Conservation (phyloP, 2,329 filamentous ascomycete genomes). For the Pyrenochaeta sp. region DNA sequence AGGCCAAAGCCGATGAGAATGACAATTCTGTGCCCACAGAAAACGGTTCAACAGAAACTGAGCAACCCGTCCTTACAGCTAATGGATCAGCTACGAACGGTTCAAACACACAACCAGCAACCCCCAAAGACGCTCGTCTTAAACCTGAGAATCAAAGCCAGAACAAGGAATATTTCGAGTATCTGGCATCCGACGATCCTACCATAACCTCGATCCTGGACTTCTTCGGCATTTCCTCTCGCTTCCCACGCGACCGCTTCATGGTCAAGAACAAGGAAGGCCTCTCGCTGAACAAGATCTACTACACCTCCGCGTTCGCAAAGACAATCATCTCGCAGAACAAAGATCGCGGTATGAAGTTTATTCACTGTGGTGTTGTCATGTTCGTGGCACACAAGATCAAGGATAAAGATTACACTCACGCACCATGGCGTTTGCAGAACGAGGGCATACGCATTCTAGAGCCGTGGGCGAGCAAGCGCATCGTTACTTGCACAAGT, state of each 20-base stretch:
- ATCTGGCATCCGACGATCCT: conserved; percentile 75
- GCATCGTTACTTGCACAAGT: conserved; percentile 79
- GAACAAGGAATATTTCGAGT: conserved; percentile 92
- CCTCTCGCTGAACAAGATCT: conserved; percentile 90
- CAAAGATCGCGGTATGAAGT: conserved; percentile 89
- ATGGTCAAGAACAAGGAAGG: conserved; percentile 95
- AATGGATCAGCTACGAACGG: conserved; percentile 19
- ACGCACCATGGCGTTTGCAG: conserved; percentile 93
- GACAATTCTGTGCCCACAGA: conserved; percentile 13
- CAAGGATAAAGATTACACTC: conserved; percentile 95
- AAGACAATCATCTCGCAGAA: conserved; percentile 87
- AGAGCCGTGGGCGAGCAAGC: conserved; percentile 86
- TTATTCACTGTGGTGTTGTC: conserved; percentile 95
- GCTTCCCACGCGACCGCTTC: conserved; percentile 90
- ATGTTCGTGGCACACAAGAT: conserved; percentile 78
- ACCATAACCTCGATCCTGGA: conserved; percentile 79
- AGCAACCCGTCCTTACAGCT: conserved; percentile 15
- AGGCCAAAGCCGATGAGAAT: conserved; percentile 44
- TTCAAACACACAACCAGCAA: conserved; percentile 9
- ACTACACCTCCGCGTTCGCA: conserved; percentile 88
- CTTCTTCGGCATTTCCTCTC: conserved; percentile 85
- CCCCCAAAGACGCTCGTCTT: conserved; percentile 39
- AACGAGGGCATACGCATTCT: conserved; percentile 91
- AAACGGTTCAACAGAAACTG: conserved; percentile 16
- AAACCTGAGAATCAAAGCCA: conserved; percentile 59